Conservation (phyloP, 805 yeast species). For the Debaryomyces maramus region DNA sequence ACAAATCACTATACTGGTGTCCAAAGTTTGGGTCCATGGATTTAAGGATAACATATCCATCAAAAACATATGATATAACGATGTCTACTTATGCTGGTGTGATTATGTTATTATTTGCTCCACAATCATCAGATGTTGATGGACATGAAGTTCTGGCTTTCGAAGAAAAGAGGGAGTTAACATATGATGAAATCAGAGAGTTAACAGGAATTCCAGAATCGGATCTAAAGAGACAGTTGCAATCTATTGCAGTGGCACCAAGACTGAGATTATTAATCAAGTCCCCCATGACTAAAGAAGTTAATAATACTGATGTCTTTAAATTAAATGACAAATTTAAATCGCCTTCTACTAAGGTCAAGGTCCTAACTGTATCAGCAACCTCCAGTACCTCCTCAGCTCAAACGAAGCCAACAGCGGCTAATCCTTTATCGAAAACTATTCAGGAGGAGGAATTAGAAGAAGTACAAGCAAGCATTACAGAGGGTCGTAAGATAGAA, state of each 20-base stretch:
- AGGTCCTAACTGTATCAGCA: conserved; percentile 66
- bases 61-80: conserved; percentile 71
- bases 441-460: conserved; percentile 56
- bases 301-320: conserved; percentile 63
- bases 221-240: conserved; percentile 76
- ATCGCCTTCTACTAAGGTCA: conserved; percentile 66
- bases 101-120: conserved; percentile 68
- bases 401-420: conserved; percentile 7
- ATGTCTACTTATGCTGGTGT: conserved; percentile 82
- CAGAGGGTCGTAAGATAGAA: conserved; percentile 63
- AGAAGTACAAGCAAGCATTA: conserved; percentile 55
- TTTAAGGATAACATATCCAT: conserved; percentile 65
- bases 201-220: conserved; percentile 69
- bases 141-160: conserved; percentile 39
- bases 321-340: conserved; percentile 66
- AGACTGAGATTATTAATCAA: conserved; percentile 73
- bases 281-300: conserved; percentile 71
- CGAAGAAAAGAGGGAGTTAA: conserved; percentile 54
- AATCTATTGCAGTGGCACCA: conserved; percentile 83
- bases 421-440: conserved; percentile 16
- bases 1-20: conserved; percentile 62
- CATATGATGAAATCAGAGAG: conserved; percentile 61
- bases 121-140: conserved; percentile 32
- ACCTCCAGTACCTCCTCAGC: conserved; percentile 11
- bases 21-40: conserved; percentile 84